phyloP scores from a whole-genome alignment of 108 stramenopile species.

The Parietichytrium sp. region DNA sequence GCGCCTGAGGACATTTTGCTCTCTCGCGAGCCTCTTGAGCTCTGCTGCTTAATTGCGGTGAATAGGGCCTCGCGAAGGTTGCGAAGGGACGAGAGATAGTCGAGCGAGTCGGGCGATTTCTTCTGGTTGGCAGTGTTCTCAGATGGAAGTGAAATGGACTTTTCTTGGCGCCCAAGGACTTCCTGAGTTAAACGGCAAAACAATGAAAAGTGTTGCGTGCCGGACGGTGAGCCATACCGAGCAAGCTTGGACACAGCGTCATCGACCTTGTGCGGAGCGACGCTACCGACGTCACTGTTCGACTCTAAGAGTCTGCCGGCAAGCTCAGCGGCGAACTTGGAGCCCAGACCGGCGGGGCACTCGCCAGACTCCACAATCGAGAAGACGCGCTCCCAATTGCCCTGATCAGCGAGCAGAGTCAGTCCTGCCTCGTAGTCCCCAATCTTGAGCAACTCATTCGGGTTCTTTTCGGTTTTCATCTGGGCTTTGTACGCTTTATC shows the following conservation, averaged over 20 bases:
- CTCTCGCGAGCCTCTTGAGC: conserved; percentile 10
- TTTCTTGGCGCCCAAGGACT: conserved; percentile 21
- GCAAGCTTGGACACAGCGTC: conserved; percentile 50
- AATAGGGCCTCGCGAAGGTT: conserved; percentile 57
- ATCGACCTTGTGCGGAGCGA: conserved; percentile 8
- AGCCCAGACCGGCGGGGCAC: conserved; percentile 27
- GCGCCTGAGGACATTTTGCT: conserved; percentile 8
- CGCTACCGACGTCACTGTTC: conserved; percentile 37
- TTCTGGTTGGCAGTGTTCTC: not conserved
- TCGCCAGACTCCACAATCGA: conserved; percentile 51
- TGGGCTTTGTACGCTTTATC: conserved; percentile 53
- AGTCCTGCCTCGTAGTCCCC: conserved; percentile 62
- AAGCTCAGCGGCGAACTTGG: conserved; percentile 53
- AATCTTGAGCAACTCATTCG: conserved; percentile 60
- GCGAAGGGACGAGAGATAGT: conserved; percentile 37
- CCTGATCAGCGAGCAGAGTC: conserved; percentile 55
- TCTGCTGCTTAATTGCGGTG: conserved; percentile 19
- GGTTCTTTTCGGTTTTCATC: conserved; percentile 50
- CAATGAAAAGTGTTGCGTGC: not conserved
- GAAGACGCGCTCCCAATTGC: conserved; percentile 65
- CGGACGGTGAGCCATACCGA: conserved; percentile 41
- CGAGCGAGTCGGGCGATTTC: not conserved
- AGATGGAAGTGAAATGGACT: not conserved
- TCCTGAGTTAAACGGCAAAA: conserved; percentile 34
- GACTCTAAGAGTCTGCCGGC: conserved; percentile 41